phyloP scores from a whole-genome alignment of 345 rosid genomes.

The Hypericum perforatum region DNA sequence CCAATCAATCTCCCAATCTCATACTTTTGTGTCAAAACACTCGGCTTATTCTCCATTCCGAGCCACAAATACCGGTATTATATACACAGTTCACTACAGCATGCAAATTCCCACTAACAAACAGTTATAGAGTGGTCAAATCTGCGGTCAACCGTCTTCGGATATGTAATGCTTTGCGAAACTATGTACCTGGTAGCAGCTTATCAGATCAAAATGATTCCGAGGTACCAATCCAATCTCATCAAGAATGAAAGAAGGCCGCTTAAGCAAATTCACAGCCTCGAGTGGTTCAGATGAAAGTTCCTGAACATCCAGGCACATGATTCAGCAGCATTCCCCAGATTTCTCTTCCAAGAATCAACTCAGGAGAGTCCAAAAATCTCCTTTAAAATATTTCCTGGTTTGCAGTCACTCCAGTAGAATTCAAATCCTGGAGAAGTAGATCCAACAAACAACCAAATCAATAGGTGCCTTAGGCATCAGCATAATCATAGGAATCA shows the following conservation, averaged over 20 bases:
- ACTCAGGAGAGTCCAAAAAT: no score
- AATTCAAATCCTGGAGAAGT: no score
- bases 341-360: background rate
- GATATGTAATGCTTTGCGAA: background rate
- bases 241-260: background rate
- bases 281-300: background rate
- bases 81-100: no score
- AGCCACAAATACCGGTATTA: constrained; percentile 1
- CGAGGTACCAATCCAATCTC: background rate
- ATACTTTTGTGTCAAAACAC: constrained; percentile 17
- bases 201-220: background rate
- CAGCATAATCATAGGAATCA: no score
- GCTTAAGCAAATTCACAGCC: background rate
- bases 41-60: constrained; percentile 18
- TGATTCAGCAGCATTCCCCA: constrained; percentile 2
- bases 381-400: no score
- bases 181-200: background rate
- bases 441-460: no score
- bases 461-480: no score
- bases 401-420: no score
- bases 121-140: background rate
- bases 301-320: background rate
- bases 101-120: background rate
- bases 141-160: constrained; percentile 2
- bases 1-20: constrained; percentile 26